phyloP scores from a whole-genome alignment of 345 rosid genomes.

The Gossypium longicalyx region DNA sequence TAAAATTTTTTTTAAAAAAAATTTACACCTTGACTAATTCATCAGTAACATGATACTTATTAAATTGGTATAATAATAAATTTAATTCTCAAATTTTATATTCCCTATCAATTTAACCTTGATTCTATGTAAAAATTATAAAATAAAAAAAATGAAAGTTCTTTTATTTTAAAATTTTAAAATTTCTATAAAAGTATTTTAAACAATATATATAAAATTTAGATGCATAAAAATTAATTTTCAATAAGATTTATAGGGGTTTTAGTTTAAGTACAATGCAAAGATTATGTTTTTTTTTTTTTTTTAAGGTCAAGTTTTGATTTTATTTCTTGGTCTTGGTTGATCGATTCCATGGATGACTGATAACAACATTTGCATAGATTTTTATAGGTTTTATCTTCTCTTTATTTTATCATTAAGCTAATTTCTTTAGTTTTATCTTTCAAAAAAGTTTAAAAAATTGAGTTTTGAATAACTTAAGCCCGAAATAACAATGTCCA shows the following conservation, averaged over 20 bases:
- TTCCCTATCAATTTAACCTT: too few species aligned
- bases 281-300: background rate
- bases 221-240: too few species aligned
- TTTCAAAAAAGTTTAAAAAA: slow-evolving; percentile 44
- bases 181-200: too few species aligned
- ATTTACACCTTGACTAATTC: too few species aligned
- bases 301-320: slow-evolving; percentile 21
- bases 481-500: slow-evolving; percentile 6
- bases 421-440: slow-evolving; percentile 76
- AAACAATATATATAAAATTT: too few species aligned
- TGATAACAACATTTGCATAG: slow-evolving; percentile 72
- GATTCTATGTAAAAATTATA: too few species aligned
- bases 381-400: slow-evolving; percentile 68
- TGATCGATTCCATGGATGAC: slow-evolving; percentile 45
- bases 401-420: slow-evolving; percentile 78
- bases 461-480: slow-evolving; percentile 57
- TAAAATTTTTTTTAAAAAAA: too few species aligned
- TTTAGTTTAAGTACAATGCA: background rate
- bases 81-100: too few species aligned
- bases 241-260: background rate
- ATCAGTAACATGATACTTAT: too few species aligned
- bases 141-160: too few species aligned
- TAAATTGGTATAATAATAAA: too few species aligned
- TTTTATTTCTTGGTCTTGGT: background rate
- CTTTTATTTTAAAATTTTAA: too few species aligned